These are phyloP conservation scores for Carnegiea gigantea DNA, from an alignment of 179 eudicot species.

Conservation along the genomic window DNA sequence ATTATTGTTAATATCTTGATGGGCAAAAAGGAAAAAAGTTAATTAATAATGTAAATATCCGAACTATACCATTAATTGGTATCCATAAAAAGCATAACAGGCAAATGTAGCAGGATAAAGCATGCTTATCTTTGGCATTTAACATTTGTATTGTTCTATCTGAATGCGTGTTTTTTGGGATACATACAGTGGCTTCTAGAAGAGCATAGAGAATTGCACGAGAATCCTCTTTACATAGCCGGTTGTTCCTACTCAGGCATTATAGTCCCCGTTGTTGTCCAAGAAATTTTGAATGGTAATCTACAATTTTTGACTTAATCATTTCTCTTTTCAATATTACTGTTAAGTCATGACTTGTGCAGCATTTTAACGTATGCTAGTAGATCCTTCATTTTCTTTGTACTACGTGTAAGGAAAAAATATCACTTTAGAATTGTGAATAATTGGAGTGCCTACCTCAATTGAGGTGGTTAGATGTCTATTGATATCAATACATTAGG, in stretches of 20 bases:
- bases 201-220: constrained; percentile 3
- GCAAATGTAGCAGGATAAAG: not conserved
- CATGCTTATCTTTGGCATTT: not conserved
- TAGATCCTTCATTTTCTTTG: no score
- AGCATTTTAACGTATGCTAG: no score
- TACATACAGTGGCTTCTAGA: constrained; percentile 15
- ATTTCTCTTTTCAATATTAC: not conserved
- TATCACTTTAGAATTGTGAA: no score
- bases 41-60: no score
- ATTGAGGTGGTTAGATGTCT: no score
- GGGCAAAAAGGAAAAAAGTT: no score
- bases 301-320: not conserved
- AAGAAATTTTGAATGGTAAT: constrained; percentile 9
- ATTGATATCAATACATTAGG: no score
- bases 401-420: no score
- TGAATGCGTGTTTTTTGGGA: not conserved
- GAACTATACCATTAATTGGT: not conserved
- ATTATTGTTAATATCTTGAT: no score
- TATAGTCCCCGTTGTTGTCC: constrained; percentile 16
- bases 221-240: constrained; percentile 15
- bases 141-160: not conserved
- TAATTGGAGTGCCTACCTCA: no score
- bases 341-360: no score
- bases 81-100: not conserved
- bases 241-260: constrained; percentile 17